Base-by-base conservation (phyloP, 163 green algal species). In the Scenedesmus sp. region DNA sequence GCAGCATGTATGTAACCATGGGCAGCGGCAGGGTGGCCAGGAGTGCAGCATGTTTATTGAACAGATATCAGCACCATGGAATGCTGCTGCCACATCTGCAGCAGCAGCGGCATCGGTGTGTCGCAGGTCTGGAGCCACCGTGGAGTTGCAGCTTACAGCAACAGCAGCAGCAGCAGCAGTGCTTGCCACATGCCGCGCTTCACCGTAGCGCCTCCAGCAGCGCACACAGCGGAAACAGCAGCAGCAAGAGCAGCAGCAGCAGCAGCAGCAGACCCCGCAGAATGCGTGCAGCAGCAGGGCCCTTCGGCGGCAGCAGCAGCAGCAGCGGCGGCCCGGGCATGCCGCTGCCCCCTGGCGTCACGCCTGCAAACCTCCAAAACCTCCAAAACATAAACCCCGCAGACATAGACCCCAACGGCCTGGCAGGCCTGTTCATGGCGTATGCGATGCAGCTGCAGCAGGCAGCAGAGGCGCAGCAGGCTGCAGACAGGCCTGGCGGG, bases 391-490 rank as follows among this genome's bases (percentile, higher is more conserved):
- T 85, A 53, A 68, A 65, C 76, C 86, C 76, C 0, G 43, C n/a
- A 65, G 44, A 44, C 24, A 85, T 84, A 51, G 88, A 83, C 70
- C 49, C 88, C 20, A 89, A 88, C 35, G 88, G 80, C 49, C 56
- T 92, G 2, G 81, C 88, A 18, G 88, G 88, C 3, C 43, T 92
- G 9, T 89, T 92, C 89, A 92, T 90, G 73, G 83, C 89, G 0
- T 85, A 85, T 20, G 88, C 88, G 3, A 61, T 83, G 81, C 83
- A 90, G 89, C 78, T 90, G 83, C 83, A 89, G 79, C 86, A 90
- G 72, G 44, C 82, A 70, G 70, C 65, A 92, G 80, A 93, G 76
- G 51, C 92, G 51, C 76, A 85, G 65, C 46, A 83, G 24, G 70
- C 83, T 37, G 79, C 78, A 46, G 37, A 61, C 7, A 15, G 81